Conservation (phyloP, 257 asterid genomes). For the Pogostemon cablin region DNA sequence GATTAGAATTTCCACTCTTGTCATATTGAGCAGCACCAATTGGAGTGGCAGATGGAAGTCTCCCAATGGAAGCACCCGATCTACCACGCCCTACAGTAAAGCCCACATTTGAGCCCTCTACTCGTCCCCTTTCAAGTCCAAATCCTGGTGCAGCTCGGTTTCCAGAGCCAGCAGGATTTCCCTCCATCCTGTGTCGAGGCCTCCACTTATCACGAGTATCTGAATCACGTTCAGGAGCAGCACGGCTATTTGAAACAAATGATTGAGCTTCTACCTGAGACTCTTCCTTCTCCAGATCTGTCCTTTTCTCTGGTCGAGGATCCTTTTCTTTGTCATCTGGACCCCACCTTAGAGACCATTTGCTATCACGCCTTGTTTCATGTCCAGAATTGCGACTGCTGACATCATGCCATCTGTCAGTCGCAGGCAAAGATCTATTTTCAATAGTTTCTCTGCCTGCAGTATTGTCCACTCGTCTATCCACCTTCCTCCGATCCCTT, state of each 20-base stretch:
- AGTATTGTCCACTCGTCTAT: constrained; percentile 72
- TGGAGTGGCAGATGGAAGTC: constrained; percentile 54
- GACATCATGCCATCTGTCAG: constrained; percentile 83
- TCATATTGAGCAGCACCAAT: constrained; percentile 57
- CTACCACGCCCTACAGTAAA: constrained; percentile 95
- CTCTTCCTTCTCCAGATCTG: constrained; percentile 83
- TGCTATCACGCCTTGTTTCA: constrained; percentile 86
- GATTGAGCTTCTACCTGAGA: constrained; percentile 64
- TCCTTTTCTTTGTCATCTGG: constrained; percentile 97
- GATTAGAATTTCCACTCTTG: constrained; percentile 46
- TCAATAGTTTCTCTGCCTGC: constrained; percentile 76
- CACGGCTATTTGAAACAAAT: constrained; percentile 51
- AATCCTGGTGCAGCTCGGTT: constrained; percentile 98
- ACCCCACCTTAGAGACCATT: constrained; percentile 99
- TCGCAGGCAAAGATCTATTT: constrained; percentile 55
- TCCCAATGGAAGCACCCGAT: constrained; percentile 49
- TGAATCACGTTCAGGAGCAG: constrained; percentile 73
- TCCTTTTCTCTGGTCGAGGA: constrained; percentile 62
- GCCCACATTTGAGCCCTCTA: constrained; percentile 76
- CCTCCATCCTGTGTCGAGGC: constrained; percentile 97
- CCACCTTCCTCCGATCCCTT: constrained; percentile 90
- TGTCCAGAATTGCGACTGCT: constrained; percentile 66
- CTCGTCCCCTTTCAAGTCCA: constrained; percentile 80
- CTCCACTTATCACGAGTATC: constrained; percentile 99
- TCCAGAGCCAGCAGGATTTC: constrained; percentile 59